Percentiles rank a stretch among this genome's conserved stretches.
phyloP scores from a whole-genome alignment of 2,329 filamentous ascomycete species.

The Fusarium sarcochroum region DNA sequence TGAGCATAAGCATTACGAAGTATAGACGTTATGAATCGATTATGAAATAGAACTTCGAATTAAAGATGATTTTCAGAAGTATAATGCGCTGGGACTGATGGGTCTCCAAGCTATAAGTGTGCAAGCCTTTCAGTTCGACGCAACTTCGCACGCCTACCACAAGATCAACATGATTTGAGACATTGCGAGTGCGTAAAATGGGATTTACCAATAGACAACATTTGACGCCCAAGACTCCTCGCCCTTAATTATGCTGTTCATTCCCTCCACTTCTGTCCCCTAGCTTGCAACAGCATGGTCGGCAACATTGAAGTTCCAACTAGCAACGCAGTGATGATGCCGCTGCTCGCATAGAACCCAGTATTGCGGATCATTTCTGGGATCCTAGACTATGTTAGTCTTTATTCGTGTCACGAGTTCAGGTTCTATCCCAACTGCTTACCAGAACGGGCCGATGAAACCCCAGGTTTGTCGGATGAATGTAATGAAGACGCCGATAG shows the following conservation, averaged over 20 bases:
- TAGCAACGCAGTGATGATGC: conserved; percentile 9
- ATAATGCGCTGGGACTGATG: background rate
- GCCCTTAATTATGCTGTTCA: too few relatives aligned
- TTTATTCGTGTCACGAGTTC: background rate
- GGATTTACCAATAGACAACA: too few relatives aligned
- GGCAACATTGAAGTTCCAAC: conserved; percentile 16
- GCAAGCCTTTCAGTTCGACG: too few relatives aligned
- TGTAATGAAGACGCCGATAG: conserved; percentile 71
- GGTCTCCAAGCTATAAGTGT: too few relatives aligned
- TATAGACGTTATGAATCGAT: background rate
- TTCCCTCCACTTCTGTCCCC: too few relatives aligned
- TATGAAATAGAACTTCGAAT: background rate
- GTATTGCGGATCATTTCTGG: conserved; percentile 10
- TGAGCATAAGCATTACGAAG: background rate
- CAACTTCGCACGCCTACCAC: too few relatives aligned
- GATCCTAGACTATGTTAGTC: conserved; percentile 4
- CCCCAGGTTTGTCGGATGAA: conserved; percentile 68
- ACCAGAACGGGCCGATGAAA: conserved; percentile 59
- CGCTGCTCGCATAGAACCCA: conserved; percentile 10
- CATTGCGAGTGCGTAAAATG: too few relatives aligned
- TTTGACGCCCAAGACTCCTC: too few relatives aligned
- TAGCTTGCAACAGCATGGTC: conserved; percentile 16
- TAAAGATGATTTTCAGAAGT: too few relatives aligned
- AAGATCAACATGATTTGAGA: too few relatives aligned
- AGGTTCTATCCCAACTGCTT: conserved; percentile 2